Percentiles rank a stretch among this genome's conserved stretches.
phyloP scores from a whole-genome alignment of 768 basidiomycete genomes.

The Astraeus odoratus region DNA sequence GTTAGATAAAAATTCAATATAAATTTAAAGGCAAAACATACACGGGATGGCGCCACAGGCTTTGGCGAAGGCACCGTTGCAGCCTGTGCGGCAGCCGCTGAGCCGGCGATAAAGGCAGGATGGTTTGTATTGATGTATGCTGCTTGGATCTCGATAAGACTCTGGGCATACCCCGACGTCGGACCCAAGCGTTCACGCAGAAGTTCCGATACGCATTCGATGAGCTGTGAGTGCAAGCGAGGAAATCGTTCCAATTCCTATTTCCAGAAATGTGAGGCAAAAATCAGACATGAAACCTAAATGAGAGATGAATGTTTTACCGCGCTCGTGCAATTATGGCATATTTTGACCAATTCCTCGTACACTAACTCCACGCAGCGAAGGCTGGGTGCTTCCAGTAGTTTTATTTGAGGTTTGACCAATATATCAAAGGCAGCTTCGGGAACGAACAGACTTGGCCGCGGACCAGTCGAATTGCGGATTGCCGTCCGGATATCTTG shows the following conservation, averaged over 20 bases:
- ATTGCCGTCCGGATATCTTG: constrained; percentile 98
- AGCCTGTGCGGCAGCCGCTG: constrained; percentile 54
- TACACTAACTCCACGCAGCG: constrained; percentile 97
- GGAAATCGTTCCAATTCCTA: constrained; percentile 97
- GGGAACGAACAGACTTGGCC: constrained; percentile 94
- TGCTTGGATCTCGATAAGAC: constrained; percentile 93
- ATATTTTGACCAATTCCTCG: constrained; percentile 98
- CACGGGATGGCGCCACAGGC: constrained; percentile 43
- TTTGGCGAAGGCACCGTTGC: constrained; percentile 34
- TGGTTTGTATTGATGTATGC: constrained; percentile 99
- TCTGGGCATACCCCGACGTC: constrained; percentile 93
- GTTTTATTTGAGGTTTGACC: constrained; percentile 97
- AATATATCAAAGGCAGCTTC: constrained; percentile 95
- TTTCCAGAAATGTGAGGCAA: not conserved
- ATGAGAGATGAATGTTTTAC: constrained; percentile 38
- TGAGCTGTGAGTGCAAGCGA: constrained; percentile 81
- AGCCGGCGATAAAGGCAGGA: constrained; percentile 84
- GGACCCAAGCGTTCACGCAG: constrained; percentile 93
- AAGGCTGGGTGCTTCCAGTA: constrained; percentile 89
- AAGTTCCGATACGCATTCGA: constrained; percentile 96
- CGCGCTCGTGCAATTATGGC: constrained; percentile 92
- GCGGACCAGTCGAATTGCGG: constrained; percentile 93
- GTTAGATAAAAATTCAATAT: constrained; percentile 9
- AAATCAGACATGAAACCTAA: constrained; percentile 9
- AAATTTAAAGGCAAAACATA: constrained; percentile 29